Conservation (phyloP, 2,329 filamentous ascomycete species). For the Magnaporthales sp. region DNA sequence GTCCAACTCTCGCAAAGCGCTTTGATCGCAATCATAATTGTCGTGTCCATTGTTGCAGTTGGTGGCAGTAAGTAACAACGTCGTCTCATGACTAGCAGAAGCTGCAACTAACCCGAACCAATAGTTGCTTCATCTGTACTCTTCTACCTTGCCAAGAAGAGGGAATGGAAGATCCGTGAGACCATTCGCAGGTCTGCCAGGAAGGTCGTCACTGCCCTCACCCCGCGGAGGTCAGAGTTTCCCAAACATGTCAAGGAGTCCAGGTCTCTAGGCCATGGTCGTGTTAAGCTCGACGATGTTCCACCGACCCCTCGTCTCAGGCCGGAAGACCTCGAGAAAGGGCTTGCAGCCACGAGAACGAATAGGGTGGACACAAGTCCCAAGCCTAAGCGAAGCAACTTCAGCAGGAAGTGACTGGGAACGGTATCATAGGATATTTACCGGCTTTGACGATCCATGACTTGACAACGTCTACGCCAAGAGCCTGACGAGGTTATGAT, state of each 20-base stretch:
- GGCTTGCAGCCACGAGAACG: constrained; percentile 21
- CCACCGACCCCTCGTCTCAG: constrained; percentile 48
- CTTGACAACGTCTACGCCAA: background rate
- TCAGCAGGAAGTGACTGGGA: constrained; percentile 21
- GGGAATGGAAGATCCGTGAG: constrained; percentile 72
- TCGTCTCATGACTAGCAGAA: background rate
- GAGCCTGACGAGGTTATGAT: background rate
- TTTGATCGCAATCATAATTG: constrained; percentile 65
- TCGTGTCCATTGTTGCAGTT: constrained; percentile 58
- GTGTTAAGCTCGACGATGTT: constrained; percentile 44
- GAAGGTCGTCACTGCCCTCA: constrained; percentile 52
- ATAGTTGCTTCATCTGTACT: constrained; percentile 56
- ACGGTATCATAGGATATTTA: background rate
- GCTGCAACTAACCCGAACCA: constrained; percentile 2
- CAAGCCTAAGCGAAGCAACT: constrained; percentile 25
- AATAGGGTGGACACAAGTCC: background rate
- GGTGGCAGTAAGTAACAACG: constrained; percentile 49
- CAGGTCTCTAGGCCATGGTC: constrained; percentile 23
- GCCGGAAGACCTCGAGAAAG: constrained; percentile 52
- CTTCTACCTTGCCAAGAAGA: constrained; percentile 76
- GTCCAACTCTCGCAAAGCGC: constrained; percentile 59
- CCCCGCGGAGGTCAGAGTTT: constrained; percentile 53
- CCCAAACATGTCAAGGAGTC: constrained; percentile 46
- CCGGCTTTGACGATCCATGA: background rate
- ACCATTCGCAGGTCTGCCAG: constrained; percentile 60